phyloP scores from a whole-genome alignment of 805 yeast species.

The Jamesozyma rosinii region DNA sequence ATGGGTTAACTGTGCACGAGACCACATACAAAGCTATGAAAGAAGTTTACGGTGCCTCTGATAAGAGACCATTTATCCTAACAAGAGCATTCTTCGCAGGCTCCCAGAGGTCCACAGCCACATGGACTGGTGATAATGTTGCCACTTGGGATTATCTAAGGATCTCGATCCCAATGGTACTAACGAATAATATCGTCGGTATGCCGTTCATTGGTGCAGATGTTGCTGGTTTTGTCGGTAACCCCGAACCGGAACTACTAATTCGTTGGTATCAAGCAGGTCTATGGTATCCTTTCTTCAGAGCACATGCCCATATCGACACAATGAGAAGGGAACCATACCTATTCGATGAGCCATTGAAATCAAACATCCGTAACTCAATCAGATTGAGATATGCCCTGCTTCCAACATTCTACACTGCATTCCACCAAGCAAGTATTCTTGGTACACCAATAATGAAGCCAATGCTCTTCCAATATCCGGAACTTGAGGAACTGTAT shows the following conservation, averaged over 20 bases:
- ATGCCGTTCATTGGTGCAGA: conserved; percentile 94
- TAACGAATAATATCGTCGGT: conserved; percentile 73
- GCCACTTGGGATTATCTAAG: conserved; percentile 84
- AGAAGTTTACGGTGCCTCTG: conserved; percentile 36
- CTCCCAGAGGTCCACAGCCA: conserved; percentile 81
- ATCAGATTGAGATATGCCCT: conserved; percentile 64
- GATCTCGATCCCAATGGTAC: conserved; percentile 76
- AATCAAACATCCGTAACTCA: conserved; percentile 57
- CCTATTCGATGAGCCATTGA: conserved; percentile 68
- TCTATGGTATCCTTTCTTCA: conserved; percentile 89
- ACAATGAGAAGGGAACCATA: conserved; percentile 89
- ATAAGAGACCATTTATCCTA: conserved; percentile 73
- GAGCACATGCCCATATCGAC: conserved; percentile 96
- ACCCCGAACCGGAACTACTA: conserved; percentile 72
- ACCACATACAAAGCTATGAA: conserved; percentile 63
- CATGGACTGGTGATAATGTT: conserved; percentile 97
- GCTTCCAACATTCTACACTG: conserved; percentile 72
- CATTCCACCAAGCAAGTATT: conserved; percentile 54
- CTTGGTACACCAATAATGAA: conserved; percentile 62
- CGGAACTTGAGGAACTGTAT: conserved; percentile 36
- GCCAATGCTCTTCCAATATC: conserved; percentile 54
- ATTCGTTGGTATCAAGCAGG: conserved; percentile 96
- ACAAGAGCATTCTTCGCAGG: conserved; percentile 87
- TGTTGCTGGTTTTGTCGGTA: conserved; percentile 92
- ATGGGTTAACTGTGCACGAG: conserved; percentile 72